These are phyloP conservation scores for Hirsutella minnesotensis DNA, from an alignment of 2,329 filamentous ascomycete genomes.

Conservation along the genomic window DNA sequence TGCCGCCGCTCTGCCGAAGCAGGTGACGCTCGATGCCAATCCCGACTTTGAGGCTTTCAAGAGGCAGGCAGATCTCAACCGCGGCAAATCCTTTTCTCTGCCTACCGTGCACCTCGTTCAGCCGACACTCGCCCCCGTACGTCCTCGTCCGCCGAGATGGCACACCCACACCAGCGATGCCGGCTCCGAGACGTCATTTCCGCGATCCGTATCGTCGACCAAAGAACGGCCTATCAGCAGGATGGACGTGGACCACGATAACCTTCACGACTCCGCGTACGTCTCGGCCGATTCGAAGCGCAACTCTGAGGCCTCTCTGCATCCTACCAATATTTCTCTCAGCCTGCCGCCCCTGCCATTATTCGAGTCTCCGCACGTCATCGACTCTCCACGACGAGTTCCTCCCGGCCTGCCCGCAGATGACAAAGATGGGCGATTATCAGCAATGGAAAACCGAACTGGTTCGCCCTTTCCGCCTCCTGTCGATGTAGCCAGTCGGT, in stretches of 20 bases:
- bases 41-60: constrained; percentile 74
- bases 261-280: constrained; percentile 40
- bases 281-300: constrained; percentile 42
- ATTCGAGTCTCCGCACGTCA: constrained; percentile 25
- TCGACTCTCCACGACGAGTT: constrained; percentile 13
- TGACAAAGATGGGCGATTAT: constrained; percentile 42
- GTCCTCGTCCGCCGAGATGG: constrained; percentile 33
- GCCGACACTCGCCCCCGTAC: constrained; percentile 17
- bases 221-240: constrained; percentile 12
- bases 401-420: constrained; percentile 29
- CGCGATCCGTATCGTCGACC: constrained; percentile 10
- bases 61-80: constrained; percentile 57
- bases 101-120: constrained; percentile 33
- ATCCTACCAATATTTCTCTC: constrained; percentile 22
- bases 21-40: constrained; percentile 62
- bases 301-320: constrained; percentile 35
- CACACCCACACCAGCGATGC: constrained; percentile 36
- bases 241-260: constrained; percentile 35
- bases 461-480: constrained; percentile 24
- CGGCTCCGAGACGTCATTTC: constrained; percentile 20
- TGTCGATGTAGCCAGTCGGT: constrained; percentile 14
- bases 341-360: constrained; percentile 23
- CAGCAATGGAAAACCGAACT: constrained; percentile 34
- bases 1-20: constrained; percentile 53
- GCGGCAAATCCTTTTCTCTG: constrained; percentile 32